phyloP scores from a whole-genome alignment of 768 basidiomycete species.

The Pleurotus cornucopiae region DNA sequence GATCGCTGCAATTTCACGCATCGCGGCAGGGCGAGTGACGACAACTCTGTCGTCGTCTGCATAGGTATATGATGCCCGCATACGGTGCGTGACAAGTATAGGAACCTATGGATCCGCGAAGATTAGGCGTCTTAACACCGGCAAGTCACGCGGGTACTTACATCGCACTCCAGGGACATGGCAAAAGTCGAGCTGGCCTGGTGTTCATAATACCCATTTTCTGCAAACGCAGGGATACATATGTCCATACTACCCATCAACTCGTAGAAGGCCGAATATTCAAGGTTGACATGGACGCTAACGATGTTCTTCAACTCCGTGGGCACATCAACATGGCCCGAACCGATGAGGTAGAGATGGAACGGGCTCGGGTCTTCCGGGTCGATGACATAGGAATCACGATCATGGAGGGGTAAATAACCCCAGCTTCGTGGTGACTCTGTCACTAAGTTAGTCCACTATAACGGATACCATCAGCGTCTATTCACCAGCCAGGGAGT shows the following conservation, averaged over 20 bases:
- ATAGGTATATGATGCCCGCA: constrained; percentile 32
- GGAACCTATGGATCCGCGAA: constrained; percentile 24
- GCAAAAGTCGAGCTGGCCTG: constrained; percentile 39
- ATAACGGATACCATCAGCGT: not conserved
- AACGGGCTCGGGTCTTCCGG: constrained; percentile 24
- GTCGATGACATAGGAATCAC: constrained; percentile 17
- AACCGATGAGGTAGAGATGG: constrained; percentile 28
- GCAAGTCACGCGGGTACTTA: constrained; percentile 11
- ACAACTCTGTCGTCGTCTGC: constrained; percentile 30
- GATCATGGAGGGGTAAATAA: constrained; percentile 24
- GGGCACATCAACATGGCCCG: constrained; percentile 29
- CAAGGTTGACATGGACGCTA: constrained; percentile 25
- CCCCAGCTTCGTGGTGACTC: constrained; percentile 32
- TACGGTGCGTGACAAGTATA: constrained; percentile 35
- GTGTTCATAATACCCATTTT: constrained; percentile 26
- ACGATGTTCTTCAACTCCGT: constrained; percentile 34
- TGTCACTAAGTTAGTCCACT: constrained; percentile 7
- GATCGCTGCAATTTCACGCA: constrained; percentile 34
- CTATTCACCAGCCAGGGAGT: constrained; percentile 25
- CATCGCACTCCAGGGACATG: constrained; percentile 35
- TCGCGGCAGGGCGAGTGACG: constrained; percentile 33
- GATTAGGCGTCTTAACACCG: not conserved
- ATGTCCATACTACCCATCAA: constrained; percentile 35
- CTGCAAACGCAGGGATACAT: constrained; percentile 35
- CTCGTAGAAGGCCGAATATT: constrained; percentile 31